Evolutionary conservation across 495 filamentous ascomycete genomes (phyloP).

Genomic region (Saxispiralis lemnorum): DNA sequence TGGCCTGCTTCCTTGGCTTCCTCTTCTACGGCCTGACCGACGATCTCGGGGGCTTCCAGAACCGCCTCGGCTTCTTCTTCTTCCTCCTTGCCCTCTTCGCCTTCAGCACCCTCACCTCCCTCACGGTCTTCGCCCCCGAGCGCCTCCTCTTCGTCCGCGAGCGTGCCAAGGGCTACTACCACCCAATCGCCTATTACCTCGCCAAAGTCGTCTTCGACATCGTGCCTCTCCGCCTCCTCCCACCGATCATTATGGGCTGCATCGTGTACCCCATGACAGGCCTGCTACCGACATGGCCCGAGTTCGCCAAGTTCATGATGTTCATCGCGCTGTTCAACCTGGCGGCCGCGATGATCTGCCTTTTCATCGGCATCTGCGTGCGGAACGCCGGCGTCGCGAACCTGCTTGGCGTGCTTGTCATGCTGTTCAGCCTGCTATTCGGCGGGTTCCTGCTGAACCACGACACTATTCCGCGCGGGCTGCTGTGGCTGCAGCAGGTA

Average conservation of each 20-base stretch:
- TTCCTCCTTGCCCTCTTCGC: conserved; percentile 91
- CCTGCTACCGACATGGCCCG: conserved; percentile 60
- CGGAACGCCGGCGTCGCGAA: conserved; percentile 86
- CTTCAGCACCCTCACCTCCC: conserved; percentile 82
- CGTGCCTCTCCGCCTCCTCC: conserved; percentile 79
- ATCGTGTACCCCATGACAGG: conserved; percentile 98
- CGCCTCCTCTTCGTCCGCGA: conserved; percentile 85
- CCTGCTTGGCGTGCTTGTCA: conserved; percentile 83
- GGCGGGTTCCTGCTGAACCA: conserved; percentile 87
- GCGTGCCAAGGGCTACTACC: conserved; percentile 91
- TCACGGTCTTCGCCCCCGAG: conserved; percentile 88
- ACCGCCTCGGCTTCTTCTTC: conserved; percentile 94
- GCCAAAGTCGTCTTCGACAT: conserved; percentile 93
- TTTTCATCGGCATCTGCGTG: conserved; percentile 94
- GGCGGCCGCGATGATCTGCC: conserved; percentile 75
- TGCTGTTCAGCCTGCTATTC: conserved; percentile 94
- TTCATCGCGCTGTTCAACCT: conserved; percentile 92
- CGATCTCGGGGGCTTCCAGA: conserved; percentile 94
- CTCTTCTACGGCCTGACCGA: conserved; percentile 93
- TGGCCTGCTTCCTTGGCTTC: conserved; percentile 84
- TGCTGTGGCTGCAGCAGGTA: conserved; percentile 74
- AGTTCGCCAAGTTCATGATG: conserved; percentile 83
- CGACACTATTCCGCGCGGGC: conserved; percentile 67
- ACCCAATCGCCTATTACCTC: conserved; percentile 90
- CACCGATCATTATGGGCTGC: conserved; percentile 87